Evolutionary conservation across 805 yeast genomes (phyloP), one percentile per base, ranked within the genome.

Genomic region (Starmera caribaea): DNA sequence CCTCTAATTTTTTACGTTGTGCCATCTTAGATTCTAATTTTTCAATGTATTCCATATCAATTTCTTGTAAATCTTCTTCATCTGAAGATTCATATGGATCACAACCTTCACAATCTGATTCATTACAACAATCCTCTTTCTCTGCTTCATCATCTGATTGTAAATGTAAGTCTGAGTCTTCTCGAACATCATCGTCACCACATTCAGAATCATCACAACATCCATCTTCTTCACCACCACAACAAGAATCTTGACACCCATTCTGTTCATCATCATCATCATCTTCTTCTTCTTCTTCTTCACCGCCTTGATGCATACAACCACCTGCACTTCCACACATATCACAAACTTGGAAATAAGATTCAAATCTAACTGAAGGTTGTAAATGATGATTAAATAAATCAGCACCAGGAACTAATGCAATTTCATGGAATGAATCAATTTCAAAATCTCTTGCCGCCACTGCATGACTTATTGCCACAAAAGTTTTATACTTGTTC

Each of bases 381-480:
- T 61, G 51, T 2, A 58, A 76, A 12, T 61, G 69, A 53, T 88
- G 96, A 48, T 89, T 89, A 61, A 88, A 86, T 30, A 90, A 62
- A 59, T 89, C 96, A 0, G 96, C 97, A 13, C 88, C 85, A 0
- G 97, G 96, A 17, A 89, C 95, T 37, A 90, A 62, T 0, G 84
- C 86, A 27, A 80, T 66, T 28, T 78, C 83, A 49, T 81, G 86
- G 54, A 59, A 88, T 37, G 68, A 68, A 57, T 90, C 97, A 26
- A 89, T 74, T 32, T 77, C 79, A 56, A 90, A 89, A 1, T 89
- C 88, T 44, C 96, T 69, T 1, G 92, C 76, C 0, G 89, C 76
- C 13, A 86, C 69, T 0, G 80, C 72, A 50, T 71, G 74, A 6
- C 75, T 76, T 3, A 68, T 66, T 7, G 75, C 69, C 3, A 83